Conservation (phyloP, 129 eudicot species). For the Lonicera japonica region DNA sequence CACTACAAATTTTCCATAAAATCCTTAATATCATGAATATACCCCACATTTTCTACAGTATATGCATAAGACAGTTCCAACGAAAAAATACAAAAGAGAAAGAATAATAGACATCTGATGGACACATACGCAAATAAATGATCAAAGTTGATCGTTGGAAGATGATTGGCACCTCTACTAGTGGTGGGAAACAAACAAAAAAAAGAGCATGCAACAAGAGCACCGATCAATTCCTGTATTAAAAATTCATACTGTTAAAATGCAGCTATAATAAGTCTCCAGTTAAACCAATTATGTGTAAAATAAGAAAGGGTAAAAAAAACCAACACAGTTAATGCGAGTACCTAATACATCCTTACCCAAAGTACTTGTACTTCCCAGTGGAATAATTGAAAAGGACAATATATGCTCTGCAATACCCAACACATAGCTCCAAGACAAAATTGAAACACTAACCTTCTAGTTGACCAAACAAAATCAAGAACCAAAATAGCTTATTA, state of each 20-base stretch:
- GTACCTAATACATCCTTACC: too few species aligned
- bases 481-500: too few species aligned
- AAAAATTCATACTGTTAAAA: neutral
- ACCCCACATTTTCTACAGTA: neutral
- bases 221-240: slow-evolving; percentile 77
- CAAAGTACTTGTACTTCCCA: too few species aligned
- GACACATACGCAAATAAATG: slow-evolving; percentile 78
- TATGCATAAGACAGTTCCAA: slow-evolving; percentile 5
- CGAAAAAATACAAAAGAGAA: neutral
- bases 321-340: too few species aligned
- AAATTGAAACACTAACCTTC: too few species aligned
- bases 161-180: slow-evolving; percentile 71
- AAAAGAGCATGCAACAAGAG: slow-evolving; percentile 83
- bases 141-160: slow-evolving; percentile 83
- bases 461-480: too few species aligned
- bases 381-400: too few species aligned
- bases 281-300: neutral
- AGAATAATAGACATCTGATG: neutral
- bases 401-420: too few species aligned
- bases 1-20: too few species aligned
- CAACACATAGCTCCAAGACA: too few species aligned
- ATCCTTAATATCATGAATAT: neutral
- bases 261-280: slow-evolving; percentile 1
- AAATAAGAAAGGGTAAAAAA: neutral
- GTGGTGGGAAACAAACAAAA: slow-evolving; percentile 79